Percentiles rank a stretch among this genome's conserved stretches.
Conservation (phyloP, 2,329 filamentous ascomycete species). For the Epichloe sibirici region DNA sequence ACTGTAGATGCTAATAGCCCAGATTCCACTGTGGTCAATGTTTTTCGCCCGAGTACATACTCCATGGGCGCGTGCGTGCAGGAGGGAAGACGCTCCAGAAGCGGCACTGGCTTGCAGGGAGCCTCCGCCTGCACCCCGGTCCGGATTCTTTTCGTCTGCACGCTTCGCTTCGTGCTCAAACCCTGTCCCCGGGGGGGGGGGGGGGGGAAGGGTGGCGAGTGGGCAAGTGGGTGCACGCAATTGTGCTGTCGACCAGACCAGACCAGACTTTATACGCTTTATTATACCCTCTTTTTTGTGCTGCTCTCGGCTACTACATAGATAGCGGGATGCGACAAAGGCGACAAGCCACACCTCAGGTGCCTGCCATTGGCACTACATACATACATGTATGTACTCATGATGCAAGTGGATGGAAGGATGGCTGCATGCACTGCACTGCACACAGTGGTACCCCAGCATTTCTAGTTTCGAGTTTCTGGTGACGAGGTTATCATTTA, state of each 20-base stretch:
- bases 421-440: background rate
- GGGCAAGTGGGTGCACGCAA: background rate
- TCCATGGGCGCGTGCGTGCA: no score
- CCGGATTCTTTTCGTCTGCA: no score
- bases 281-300: background rate
- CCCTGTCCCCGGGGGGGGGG: no score
- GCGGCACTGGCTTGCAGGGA: background rate
- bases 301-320: background rate
- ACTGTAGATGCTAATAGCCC: no score
- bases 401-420: no score
- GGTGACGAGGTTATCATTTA: no score
- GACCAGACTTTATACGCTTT: background rate
- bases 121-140: background rate
- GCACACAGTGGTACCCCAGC: background rate
- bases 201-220: no score
- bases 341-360: background rate
- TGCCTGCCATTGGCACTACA: background rate
- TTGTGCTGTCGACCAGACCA: background rate
- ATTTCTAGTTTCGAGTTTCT: no score
- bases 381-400: background rate
- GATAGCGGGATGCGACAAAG: background rate
- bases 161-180: no score
- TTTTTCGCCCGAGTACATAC: background rate
- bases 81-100: background rate
- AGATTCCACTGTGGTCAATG: no score